Conservation (phyloP, 164 flowering plant species). For the Annona squamosa region DNA sequence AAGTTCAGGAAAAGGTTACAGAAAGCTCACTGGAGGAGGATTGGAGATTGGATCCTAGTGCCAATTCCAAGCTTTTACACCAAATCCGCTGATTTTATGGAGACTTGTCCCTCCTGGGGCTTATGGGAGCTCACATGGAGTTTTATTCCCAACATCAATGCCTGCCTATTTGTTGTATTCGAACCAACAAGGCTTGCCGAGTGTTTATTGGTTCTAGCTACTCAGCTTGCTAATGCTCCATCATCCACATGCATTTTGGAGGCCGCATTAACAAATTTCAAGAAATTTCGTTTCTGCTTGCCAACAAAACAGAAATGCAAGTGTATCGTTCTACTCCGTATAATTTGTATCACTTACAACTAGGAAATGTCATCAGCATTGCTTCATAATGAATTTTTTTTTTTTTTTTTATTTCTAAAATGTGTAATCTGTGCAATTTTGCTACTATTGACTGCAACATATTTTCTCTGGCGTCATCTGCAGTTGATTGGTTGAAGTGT, state of each 20-base stretch:
- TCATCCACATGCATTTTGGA: background rate
- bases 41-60: background rate
- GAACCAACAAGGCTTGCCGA: background rate
- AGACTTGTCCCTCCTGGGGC: background rate
- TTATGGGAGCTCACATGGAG: background rate
- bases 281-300: background rate
- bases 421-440: too few relatives aligned
- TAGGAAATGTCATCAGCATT: too few relatives aligned
- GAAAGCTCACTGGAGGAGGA: background rate
- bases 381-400: too few relatives aligned
- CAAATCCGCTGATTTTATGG: background rate
- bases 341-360: too few relatives aligned
- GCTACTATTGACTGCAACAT: too few relatives aligned
- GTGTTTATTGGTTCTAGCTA: background rate
- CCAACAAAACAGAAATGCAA: too few relatives aligned
- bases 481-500: too few relatives aligned
- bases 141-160: background rate
- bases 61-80: background rate
- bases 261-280: background rate
- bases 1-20: background rate
- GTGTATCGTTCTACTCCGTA: too few relatives aligned
- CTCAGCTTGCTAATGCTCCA: background rate
- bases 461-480: too few relatives aligned
- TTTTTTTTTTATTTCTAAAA: too few relatives aligned
- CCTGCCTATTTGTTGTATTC: background rate